Conservation (phyloP, 75 land plant genomes). For the Sequoiadendron giganteum region DNA sequence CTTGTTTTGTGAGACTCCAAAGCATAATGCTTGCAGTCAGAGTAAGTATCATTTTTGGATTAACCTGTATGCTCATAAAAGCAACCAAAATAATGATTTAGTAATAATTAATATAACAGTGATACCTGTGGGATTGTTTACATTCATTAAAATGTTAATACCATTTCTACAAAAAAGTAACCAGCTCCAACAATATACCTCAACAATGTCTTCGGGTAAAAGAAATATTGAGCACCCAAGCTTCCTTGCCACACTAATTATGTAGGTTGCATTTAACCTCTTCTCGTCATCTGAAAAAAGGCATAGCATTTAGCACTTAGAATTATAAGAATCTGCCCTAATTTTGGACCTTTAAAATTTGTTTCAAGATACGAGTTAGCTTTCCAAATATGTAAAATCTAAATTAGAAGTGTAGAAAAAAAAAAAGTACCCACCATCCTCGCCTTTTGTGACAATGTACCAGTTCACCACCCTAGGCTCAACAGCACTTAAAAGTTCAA, state of each 20-base stretch:
- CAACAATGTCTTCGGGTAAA: slow-evolving; percentile 93
- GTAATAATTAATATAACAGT: neutral
- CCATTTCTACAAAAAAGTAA: slow-evolving; percentile 1
- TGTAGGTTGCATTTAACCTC: slow-evolving; percentile 89
- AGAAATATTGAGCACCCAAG: slow-evolving; percentile 97
- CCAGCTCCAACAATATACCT: slow-evolving; percentile 41
- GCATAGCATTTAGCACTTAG: neutral
- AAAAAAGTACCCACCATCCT: slow-evolving; percentile 55
- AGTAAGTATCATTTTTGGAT: slow-evolving; percentile 95
- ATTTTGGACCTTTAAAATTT: neutral
- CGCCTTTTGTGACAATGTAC: slow-evolving; percentile 87
- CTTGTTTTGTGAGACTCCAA: slow-evolving; percentile 69
- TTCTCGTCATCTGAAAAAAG: slow-evolving; percentile 74
- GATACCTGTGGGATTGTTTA: neutral
- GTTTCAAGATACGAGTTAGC: neutral
- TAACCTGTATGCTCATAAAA: slow-evolving; percentile 53
- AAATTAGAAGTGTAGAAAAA: neutral
- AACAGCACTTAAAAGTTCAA: slow-evolving; percentile 89
- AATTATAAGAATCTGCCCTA: neutral
- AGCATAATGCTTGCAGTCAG: slow-evolving; percentile 95
- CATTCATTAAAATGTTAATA: slow-evolving; percentile 1
- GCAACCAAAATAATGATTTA: neutral
- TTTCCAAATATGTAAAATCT: neutral
- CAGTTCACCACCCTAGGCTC: slow-evolving; percentile 93
- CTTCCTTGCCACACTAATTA: slow-evolving; percentile 95